These are phyloP conservation scores for Cercospora sesami DNA, from an alignment of 2,329 filamentous ascomycete species.

Conservation along the genomic window DNA sequence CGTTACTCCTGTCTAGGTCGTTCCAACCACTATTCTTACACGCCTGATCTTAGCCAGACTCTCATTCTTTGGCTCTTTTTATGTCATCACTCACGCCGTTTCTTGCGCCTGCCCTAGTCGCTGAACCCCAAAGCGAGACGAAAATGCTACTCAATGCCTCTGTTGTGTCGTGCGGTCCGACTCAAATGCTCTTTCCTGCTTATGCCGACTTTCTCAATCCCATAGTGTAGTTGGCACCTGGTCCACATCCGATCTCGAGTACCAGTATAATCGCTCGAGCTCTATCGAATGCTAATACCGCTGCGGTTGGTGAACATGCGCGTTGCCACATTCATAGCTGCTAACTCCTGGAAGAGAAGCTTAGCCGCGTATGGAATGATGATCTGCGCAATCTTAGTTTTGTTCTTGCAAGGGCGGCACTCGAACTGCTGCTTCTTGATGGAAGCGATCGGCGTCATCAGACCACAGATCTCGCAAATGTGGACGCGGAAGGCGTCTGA, in stretches of 20 bases:
- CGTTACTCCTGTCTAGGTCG: background rate
- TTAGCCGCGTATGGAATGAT: constrained; percentile 98
- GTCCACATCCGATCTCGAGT: background rate
- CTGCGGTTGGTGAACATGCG: constrained; percentile 79
- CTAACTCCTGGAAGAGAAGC: constrained; percentile 95
- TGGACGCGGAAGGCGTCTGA: constrained; percentile 98
- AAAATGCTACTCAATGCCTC: background rate
- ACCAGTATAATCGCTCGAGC: constrained; percentile 1
- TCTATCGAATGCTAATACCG: constrained; percentile 37
- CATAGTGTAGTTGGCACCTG: background rate
- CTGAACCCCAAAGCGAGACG: background rate
- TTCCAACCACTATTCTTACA: constrained; percentile 1
- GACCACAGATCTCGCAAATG: constrained; percentile 95
- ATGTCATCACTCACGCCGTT: background rate
- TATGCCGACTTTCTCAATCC: background rate
- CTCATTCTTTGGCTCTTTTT: background rate
- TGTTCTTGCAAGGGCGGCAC: constrained; percentile 97
- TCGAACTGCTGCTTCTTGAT: constrained; percentile 95
- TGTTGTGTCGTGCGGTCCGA: background rate
- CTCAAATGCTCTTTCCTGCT: background rate
- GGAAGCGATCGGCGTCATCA: constrained; percentile 99
- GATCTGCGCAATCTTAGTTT: constrained; percentile 96
- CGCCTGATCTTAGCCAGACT: constrained; percentile 1
- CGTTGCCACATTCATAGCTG: constrained; percentile 96
- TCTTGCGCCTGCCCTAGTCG: background rate